A percentile compares a stretch with the other conserved stretches of the same genome.
Evolutionary conservation across 2,329 filamentous ascomycete species (phyloP).

Genomic region (Emmonsia crescens): DNA sequence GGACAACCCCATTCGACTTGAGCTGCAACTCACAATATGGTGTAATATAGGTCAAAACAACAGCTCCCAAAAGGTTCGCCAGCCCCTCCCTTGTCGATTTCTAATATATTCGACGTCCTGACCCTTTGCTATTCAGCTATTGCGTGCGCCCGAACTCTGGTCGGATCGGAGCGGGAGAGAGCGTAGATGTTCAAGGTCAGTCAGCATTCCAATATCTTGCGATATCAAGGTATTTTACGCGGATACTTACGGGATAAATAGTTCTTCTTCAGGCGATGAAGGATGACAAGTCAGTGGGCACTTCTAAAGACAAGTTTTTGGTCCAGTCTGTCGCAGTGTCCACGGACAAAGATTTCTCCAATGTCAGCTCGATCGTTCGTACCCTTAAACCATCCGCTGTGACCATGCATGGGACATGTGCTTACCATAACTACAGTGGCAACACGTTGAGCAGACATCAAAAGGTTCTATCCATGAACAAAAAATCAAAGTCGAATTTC

Average conservation of each 20-base stretch:
- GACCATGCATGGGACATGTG: not conserved
- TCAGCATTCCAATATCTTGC: not conserved
- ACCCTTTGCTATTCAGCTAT: constrained; percentile 52
- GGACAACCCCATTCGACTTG: not conserved
- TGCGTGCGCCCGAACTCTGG: constrained; percentile 96
- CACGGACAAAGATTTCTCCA: constrained; percentile 71
- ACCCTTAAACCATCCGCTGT: not conserved
- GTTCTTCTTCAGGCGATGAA: constrained; percentile 98
- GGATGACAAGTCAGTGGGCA: constrained; percentile 53
- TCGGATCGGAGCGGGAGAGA: constrained; percentile 78
- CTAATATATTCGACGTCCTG: not conserved
- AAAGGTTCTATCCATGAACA: constrained; percentile 77
- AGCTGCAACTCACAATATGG: constrained; percentile 17
- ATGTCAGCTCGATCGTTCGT: constrained; percentile 69
- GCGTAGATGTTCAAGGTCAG: constrained; percentile 85
- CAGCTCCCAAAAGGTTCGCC: constrained; percentile 91
- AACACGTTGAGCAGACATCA: constrained; percentile 57
- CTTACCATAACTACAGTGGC: constrained; percentile 50
- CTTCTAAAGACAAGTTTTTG: constrained; percentile 84
- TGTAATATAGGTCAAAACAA: constrained; percentile 77
- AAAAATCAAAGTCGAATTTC: constrained; percentile 88
- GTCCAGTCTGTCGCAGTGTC: constrained; percentile 84
- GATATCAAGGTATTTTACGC: not conserved
- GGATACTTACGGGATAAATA: constrained; percentile 26
- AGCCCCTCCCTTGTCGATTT: constrained; percentile 9